phyloP scores from a whole-genome alignment of 2,329 filamentous ascomycete genomes.

The Fusarium sp. region DNA sequence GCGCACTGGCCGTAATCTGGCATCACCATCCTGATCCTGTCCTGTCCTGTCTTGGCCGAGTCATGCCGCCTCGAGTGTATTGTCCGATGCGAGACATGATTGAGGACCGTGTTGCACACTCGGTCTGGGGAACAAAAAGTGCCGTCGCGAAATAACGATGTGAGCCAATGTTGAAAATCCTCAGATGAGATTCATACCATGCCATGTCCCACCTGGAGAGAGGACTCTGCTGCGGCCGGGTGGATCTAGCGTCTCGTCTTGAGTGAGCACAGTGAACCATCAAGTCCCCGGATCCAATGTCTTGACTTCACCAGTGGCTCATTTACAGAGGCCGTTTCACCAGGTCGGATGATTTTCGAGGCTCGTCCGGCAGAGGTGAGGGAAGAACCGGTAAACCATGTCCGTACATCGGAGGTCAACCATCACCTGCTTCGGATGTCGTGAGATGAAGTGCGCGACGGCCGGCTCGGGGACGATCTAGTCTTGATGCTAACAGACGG shows the following conservation, averaged over 20 bases:
- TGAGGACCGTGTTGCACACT: constrained; percentile 25
- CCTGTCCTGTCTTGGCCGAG: constrained; percentile 24
- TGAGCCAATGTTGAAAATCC: constrained; percentile 25
- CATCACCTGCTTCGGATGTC: constrained; percentile 28
- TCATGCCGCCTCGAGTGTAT: constrained; percentile 32
- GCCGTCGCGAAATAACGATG: constrained; percentile 5
- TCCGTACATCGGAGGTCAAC: constrained; percentile 15
- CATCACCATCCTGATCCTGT: constrained; percentile 10
- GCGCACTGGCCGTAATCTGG: constrained; percentile 32
- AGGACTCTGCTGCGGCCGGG: constrained; percentile 15
- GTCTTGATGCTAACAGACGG: constrained; percentile 25
- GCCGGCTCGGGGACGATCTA: constrained; percentile 29
- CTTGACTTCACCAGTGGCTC: constrained; percentile 6
- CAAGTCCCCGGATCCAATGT: constrained; percentile 5
- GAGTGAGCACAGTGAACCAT: constrained; percentile 7
- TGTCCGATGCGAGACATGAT: constrained; percentile 31
- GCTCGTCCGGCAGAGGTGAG: constrained; percentile 4
- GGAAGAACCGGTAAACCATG: constrained; percentile 21
- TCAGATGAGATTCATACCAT: constrained; percentile 24
- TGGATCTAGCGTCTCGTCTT: constrained; percentile 25
- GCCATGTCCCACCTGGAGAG: constrained; percentile 21
- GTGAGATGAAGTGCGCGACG: constrained; percentile 31
- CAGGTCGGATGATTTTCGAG: constrained; percentile 17
- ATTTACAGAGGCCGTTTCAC: constrained; percentile 12
- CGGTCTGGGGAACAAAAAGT: constrained; percentile 37